Evolutionary conservation across 2,329 filamentous ascomycete species (phyloP).

Genomic region (Phaeosphaeria sp.): DNA sequence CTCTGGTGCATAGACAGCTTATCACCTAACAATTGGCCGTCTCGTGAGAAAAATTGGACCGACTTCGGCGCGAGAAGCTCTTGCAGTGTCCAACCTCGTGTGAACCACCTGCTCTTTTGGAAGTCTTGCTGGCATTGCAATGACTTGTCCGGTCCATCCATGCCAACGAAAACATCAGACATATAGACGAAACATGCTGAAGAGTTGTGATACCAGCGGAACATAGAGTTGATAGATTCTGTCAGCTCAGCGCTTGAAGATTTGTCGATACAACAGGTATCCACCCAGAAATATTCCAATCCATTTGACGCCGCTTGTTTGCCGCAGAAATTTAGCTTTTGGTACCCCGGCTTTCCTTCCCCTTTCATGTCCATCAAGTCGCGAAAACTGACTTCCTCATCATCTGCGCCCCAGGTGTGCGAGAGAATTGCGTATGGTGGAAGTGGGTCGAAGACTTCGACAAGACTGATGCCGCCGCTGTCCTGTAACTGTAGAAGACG

Average conservation of each 20-base stretch:
- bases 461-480: neutral
- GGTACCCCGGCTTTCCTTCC: neutral
- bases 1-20: neutral
- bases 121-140: neutral
- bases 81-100: neutral
- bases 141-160: neutral
- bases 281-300: slow-evolving; percentile 4
- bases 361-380: neutral
- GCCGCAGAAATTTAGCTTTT: neutral
- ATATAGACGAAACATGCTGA: neutral
- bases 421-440: slow-evolving; percentile 1
- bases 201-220: neutral
- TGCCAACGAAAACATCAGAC: neutral
- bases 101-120: neutral
- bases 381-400: neutral
- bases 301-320: neutral
- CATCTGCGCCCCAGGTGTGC: neutral
- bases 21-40: neutral
- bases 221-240: neutral
- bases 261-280: slow-evolving; percentile 1
- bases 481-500: neutral
- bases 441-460: neutral
- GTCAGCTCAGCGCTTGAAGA: neutral
- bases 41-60: neutral
- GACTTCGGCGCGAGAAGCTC: neutral